phyloP scores from a whole-genome alignment of 768 basidiomycete genomes.

The Leucocoprinus birnbaumii region DNA sequence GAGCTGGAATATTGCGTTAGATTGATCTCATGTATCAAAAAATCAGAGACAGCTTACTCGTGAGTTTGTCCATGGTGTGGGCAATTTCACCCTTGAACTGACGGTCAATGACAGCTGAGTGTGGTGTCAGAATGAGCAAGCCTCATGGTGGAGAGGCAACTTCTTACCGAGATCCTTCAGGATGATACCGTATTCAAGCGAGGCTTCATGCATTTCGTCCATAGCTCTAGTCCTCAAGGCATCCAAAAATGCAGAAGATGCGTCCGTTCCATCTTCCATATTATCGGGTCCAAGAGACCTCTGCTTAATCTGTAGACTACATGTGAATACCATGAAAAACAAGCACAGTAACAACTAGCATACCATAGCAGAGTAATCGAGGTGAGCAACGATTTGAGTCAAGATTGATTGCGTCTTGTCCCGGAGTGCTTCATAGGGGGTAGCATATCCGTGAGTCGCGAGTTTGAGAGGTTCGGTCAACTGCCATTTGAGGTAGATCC shows the following conservation, averaged over 20 bases:
- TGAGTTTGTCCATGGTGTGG: slow-evolving; percentile 80
- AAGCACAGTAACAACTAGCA: neutral
- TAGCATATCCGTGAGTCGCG: slow-evolving; percentile 80
- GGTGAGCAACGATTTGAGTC: slow-evolving; percentile 82
- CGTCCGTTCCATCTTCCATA: slow-evolving; percentile 66
- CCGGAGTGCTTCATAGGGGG: slow-evolving; percentile 72
- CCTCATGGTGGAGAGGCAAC: too few relatives aligned
- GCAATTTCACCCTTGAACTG: slow-evolving; percentile 91
- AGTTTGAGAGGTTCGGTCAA: slow-evolving; percentile 54
- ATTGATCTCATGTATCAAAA: neutral
- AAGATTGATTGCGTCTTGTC: slow-evolving; percentile 88
- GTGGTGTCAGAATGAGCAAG: neutral
- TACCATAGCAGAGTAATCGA: slow-evolving; percentile 48
- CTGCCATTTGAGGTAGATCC: slow-evolving; percentile 82
- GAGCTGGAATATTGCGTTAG: slow-evolving; percentile 35
- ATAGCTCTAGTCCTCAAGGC: slow-evolving; percentile 80
- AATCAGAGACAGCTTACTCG: slow-evolving; percentile 26
- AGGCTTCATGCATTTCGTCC: slow-evolving; percentile 83
- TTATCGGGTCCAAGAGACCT: slow-evolving; percentile 75
- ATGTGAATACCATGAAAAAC: neutral
- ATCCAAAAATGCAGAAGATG: slow-evolving; percentile 77
- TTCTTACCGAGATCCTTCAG: slow-evolving; percentile 74
- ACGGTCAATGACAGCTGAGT: slow-evolving; percentile 75
- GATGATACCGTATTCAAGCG: slow-evolving; percentile 80
- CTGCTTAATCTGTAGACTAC: slow-evolving; percentile 59